These are phyloP conservation scores for Aspergillus biplanus DNA, from an alignment of 495 filamentous ascomycete species.

Conservation along the genomic window DNA sequence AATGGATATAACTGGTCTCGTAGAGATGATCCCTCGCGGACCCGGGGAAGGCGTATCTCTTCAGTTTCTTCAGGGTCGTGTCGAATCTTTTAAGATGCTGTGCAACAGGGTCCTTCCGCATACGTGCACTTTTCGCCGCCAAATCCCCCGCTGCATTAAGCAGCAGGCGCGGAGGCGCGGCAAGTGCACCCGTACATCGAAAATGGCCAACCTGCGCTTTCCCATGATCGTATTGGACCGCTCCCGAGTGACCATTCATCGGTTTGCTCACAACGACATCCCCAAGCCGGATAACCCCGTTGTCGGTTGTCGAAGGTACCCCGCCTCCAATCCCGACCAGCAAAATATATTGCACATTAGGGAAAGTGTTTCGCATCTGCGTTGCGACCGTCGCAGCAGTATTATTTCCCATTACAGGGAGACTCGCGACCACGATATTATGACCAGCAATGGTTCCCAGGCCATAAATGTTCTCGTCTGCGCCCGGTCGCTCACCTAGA, in stretches of 20 bases:
- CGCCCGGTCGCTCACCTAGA: background rate
- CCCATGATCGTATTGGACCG: conserved; percentile 33
- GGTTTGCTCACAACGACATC: conserved; percentile 42
- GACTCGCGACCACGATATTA: background rate
- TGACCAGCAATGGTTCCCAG: background rate
- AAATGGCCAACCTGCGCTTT: conserved; percentile 29
- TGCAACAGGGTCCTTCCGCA: background rate
- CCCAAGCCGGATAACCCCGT: conserved; percentile 36
- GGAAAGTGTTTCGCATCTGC: conserved; percentile 32
- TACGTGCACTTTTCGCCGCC: background rate
- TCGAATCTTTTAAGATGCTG: background rate
- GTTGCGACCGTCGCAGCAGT: background rate
- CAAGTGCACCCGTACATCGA: conserved; percentile 22
- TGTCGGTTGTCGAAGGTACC: conserved; percentile 28
- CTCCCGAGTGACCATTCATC: conserved; percentile 25
- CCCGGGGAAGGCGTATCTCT: background rate
- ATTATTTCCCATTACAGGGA: background rate
- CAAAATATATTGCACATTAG: conserved; percentile 24
- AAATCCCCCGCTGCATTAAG: background rate
- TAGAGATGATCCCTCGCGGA: background rate
- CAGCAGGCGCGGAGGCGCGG: conserved; percentile 20
- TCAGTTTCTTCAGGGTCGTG: too few species aligned
- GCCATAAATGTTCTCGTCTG: background rate
- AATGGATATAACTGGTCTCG: background rate
- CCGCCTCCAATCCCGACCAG: conserved; percentile 38